These are phyloP conservation scores for Inga leiocalycina DNA, from an alignment of 306 rosid genomes.

Conservation along the genomic window DNA sequence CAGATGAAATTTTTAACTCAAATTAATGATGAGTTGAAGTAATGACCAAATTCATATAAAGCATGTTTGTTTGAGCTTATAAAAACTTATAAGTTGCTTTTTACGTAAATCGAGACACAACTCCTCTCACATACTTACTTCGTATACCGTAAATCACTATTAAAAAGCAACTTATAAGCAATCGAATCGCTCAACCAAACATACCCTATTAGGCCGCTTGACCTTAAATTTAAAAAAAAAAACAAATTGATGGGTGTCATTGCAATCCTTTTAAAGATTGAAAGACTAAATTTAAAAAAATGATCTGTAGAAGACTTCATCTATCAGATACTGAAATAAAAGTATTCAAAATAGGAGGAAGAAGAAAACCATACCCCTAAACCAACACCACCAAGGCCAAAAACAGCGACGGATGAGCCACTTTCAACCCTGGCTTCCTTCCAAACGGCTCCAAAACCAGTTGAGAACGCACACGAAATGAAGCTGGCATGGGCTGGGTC, in stretches of 20 bases:
- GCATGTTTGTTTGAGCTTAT: no score
- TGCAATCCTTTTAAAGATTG: background rate
- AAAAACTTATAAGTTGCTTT: no score
- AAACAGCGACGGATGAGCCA: constrained; percentile 41
- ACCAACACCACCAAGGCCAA: constrained; percentile 54
- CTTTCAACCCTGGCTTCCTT: constrained; percentile 35
- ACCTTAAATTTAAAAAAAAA: background rate
- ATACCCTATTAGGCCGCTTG: background rate
- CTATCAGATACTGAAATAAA: background rate
- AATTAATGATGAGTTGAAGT: background rate
- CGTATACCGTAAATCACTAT: no score
- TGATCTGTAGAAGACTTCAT: background rate
- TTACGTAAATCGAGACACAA: no score
- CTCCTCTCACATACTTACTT: no score
- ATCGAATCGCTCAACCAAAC: no score
- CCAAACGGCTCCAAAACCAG: constrained; percentile 54
- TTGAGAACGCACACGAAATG: constrained; percentile 51
- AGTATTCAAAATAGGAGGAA: background rate
- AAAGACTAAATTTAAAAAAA: background rate
- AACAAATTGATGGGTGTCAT: background rate
- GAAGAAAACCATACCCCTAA: constrained; percentile 36
- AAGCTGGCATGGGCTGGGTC: constrained; percentile 38
- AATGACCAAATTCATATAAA: background rate
- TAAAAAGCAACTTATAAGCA: no score
- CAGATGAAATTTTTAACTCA: background rate